Conservation (phyloP, 1,139 yeast species). For the Spencermartinsiella ligniputridi region DNA sequence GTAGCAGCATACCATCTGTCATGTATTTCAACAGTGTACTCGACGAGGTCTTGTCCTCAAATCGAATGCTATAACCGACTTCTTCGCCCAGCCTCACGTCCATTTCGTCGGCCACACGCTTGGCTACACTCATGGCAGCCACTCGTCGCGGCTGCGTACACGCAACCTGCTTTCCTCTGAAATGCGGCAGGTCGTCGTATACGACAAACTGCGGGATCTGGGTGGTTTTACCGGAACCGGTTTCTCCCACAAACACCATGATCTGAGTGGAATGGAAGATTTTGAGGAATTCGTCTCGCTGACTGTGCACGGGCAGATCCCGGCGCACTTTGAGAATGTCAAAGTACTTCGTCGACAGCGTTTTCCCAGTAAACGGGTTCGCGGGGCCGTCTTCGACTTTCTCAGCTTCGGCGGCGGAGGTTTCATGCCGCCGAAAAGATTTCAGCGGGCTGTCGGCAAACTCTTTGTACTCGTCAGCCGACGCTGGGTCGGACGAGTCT, state of each 20-base stretch:
- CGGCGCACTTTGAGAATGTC: conserved; percentile 75
- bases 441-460: conserved; percentile 2
- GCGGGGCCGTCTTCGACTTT: conserved; percentile 55
- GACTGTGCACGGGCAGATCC: conserved; percentile 90
- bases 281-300: conserved; percentile 79
- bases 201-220: conserved; percentile 95
- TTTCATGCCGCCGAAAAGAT: conserved; percentile 45
- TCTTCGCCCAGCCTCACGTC: conserved; percentile 87
- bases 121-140: conserved; percentile 97
- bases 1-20: conserved; percentile 98
- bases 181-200: conserved; percentile 86
- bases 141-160: conserved; percentile 98
- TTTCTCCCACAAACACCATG: conserved; percentile 98
- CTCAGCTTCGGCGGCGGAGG: conserved; percentile 70
- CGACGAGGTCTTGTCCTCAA: conserved; percentile 79
- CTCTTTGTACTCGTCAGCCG: conserved; percentile 5
- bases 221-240: conserved; percentile 97
- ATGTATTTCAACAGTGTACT: conserved; percentile 86
- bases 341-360: conserved; percentile 61
- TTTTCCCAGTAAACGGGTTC: conserved; percentile 76
- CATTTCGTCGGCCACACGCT: conserved; percentile 95
- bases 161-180: conserved; percentile 75
- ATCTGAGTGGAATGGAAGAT: conserved; percentile 85
- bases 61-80: conserved; percentile 91
- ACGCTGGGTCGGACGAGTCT: conserved; percentile 13